Conservation (phyloP, 2,329 filamentous ascomycete species). For the Aplosporella prunicola region DNA sequence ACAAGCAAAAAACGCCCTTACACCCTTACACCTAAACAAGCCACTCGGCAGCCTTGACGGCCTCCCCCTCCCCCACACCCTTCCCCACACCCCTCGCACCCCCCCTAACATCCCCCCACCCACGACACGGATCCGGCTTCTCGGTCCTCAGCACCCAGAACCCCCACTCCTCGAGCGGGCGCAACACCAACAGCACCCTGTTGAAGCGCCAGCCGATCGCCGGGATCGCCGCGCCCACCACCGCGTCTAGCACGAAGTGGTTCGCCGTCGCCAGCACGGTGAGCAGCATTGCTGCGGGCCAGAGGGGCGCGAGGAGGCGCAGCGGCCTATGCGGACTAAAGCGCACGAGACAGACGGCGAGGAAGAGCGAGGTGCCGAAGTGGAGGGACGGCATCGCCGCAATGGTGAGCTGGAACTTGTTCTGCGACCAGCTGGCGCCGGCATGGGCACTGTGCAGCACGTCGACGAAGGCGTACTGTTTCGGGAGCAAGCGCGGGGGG, state of each 20-base stretch:
- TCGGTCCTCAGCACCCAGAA: slow-evolving; percentile 16
- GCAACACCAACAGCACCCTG: slow-evolving; percentile 4
- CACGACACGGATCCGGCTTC: slow-evolving; percentile 14
- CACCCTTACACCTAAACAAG: no score
- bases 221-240: slow-evolving; percentile 27
- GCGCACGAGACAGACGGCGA: slow-evolving; percentile 26
- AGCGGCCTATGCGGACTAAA: slow-evolving; percentile 35
- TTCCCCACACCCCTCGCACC: no score
- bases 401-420: slow-evolving; percentile 39
- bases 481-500: slow-evolving; percentile 40
- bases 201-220: slow-evolving; percentile 26
- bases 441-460: slow-evolving; percentile 29
- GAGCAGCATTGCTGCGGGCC: slow-evolving; percentile 35
- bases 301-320: slow-evolving; percentile 31
- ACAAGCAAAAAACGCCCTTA: no score
- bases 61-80: no score
- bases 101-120: no score
- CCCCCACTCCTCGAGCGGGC: slow-evolving; percentile 12
- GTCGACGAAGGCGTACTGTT: slow-evolving; percentile 40
- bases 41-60: no score
- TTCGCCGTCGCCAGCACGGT: slow-evolving; percentile 35
- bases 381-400: slow-evolving; percentile 43
- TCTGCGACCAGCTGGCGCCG: slow-evolving; percentile 32
- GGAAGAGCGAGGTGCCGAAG: slow-evolving; percentile 35
- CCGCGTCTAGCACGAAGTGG: slow-evolving; percentile 31